Conservation (phyloP, 352 stramenopile species). For the Globisporangium cystogenes region DNA sequence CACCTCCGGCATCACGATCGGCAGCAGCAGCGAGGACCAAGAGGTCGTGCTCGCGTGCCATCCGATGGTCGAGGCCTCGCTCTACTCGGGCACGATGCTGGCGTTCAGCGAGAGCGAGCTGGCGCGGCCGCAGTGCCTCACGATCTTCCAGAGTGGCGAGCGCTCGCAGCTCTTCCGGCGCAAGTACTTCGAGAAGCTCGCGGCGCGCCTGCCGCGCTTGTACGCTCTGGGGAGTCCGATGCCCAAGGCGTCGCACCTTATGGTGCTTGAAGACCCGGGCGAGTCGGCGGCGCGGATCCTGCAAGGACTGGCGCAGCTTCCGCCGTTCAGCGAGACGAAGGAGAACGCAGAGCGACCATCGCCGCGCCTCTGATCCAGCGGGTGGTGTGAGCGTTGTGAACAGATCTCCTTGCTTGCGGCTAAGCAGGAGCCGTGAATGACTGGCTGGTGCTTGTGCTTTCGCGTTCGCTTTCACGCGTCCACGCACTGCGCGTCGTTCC, state of each 20-base stretch:
- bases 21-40: neutral
- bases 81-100: conserved; percentile 35
- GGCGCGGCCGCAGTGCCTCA: conserved; percentile 24
- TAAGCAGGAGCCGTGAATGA: no score
- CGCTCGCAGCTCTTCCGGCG: conserved; percentile 41
- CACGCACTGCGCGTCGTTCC: no score
- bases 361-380: no score
- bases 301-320: conserved; percentile 21
- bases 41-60: conserved; percentile 27
- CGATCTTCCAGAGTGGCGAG: conserved; percentile 37
- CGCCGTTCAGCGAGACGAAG: neutral
- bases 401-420: no score
- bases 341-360: no score
- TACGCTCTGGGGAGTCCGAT: conserved; percentile 37
- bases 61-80: conserved; percentile 31
- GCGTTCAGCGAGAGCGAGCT: conserved; percentile 29
- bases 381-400: no score
- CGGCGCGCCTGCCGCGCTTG: conserved; percentile 24
- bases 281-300: conserved; percentile 35
- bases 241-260: conserved; percentile 30
- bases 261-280: conserved; percentile 45
- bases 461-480: no score
- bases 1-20: conserved; percentile 8
- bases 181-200: conserved; percentile 21
- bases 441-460: no score